Evolutionary conservation across 768 basidiomycete species (phyloP), one percentile per base, ranked within the genome.

Genomic region (Flagelloscypha sp.): DNA sequence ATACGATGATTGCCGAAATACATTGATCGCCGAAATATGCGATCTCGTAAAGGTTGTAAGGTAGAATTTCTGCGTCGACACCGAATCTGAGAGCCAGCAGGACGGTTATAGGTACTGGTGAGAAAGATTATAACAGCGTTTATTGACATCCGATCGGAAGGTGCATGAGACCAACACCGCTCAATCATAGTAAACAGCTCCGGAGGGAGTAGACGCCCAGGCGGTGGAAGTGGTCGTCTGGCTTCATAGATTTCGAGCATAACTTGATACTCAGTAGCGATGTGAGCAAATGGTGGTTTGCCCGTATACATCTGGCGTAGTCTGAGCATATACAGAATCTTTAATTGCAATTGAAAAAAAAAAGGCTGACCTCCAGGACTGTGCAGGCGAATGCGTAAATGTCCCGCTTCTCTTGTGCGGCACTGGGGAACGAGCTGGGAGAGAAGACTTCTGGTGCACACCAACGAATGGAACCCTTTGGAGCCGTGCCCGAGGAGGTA

Each of bases 311-410:
- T 35, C 42, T 44, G 19, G 9, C 15, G 8, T 13, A 33, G 21
- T 13, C 12, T 35, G 3, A 36, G 9, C 5, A 15, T 37, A 13
- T n/a, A n/a, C n/a, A n/a, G n/a, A n/a, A 24, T 12, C 40, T 7
- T n/a, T 8, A 11, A 20, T 9, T 18, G 13, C 11, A 13, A 35
- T 7, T n/a, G 30, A 2, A n/a, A 27, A 29, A 22, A 19, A 38
- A 21, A 22, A 2, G 5, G 32, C 45, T 28, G 41, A 70, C 74
- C 64, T 77, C 75, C 10, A 77, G 55, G 23, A 73, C 57, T 1
- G 74, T 75, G 75, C 76, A 76, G 6, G 56, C 72, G 20, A 63
- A 66, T 8, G 75, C 65, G 40, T 74, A 77, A 10, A 77, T 61
- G 46, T 77, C 74, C 31, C 38, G 55, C 9, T 38, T n/a, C n/a